Evolutionary conservation across 148 eudicot genomes (phyloP).

Genomic region (Dysphania ambrosioides): DNA sequence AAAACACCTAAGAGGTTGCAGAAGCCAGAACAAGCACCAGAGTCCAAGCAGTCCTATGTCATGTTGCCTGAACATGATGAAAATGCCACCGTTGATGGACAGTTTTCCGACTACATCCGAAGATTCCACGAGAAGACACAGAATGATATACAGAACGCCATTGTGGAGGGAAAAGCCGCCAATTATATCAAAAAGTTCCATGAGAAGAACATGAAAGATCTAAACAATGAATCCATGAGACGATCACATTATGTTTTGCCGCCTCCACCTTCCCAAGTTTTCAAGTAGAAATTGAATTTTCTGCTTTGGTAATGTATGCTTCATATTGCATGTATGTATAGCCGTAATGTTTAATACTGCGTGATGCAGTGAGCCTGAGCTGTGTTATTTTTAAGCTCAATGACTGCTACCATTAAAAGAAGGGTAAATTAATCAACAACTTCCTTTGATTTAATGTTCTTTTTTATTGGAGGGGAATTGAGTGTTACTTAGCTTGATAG

Average conservation of each 20-base stretch:
- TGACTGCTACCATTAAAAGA: background rate
- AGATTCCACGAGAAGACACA: conserved; percentile 42
- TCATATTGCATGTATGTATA: background rate
- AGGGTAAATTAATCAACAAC: background rate
- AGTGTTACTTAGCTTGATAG: background rate
- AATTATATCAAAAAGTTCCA: conserved; percentile 47
- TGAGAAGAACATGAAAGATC: conserved; percentile 43
- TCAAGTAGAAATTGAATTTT: background rate
- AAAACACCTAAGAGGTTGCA: conserved; percentile 15
- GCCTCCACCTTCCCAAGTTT: conserved; percentile 32
- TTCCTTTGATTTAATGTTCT: no score
- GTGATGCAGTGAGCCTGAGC: background rate
- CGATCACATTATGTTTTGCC: conserved; percentile 27
- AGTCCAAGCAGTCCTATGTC: conserved; percentile 31
- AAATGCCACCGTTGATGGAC: conserved; percentile 25
- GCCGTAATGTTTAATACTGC: background rate
- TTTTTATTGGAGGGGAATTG: background rate
- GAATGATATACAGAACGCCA: conserved; percentile 32
- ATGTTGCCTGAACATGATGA: conserved; percentile 32
- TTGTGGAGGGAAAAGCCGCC: conserved; percentile 39
- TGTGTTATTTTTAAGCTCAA: background rate
- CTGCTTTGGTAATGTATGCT: no score
- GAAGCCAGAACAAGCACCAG: conserved; percentile 27
- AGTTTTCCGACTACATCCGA: conserved; percentile 38
- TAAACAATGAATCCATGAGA: conserved; percentile 37